Conservation (phyloP, 495 filamentous ascomycete genomes). For the Xylona heveae region DNA sequence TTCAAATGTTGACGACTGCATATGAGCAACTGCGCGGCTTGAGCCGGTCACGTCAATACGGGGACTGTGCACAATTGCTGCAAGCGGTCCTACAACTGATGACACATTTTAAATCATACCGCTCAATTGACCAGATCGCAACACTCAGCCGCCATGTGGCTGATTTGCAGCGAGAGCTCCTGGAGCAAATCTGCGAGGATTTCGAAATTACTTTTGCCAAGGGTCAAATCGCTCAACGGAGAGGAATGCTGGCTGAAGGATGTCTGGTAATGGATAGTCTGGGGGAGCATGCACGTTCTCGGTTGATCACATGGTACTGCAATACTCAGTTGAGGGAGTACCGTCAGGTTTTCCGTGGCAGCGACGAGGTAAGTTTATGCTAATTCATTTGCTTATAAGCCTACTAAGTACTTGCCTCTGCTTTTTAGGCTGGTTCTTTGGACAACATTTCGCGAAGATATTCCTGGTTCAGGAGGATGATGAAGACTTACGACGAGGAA, state of each 20-base stretch:
- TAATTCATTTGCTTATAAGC: constrained; percentile 2
- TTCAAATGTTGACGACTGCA: constrained; percentile 97
- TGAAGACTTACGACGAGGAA: constrained; percentile 92
- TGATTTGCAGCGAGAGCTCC: constrained; percentile 78
- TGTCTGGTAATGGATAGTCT: constrained; percentile 90
- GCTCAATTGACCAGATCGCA: constrained; percentile 95
- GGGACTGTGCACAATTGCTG: constrained; percentile 85
- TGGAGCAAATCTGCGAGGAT: constrained; percentile 96
- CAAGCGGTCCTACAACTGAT: constrained; percentile 95
- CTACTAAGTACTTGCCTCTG: not conserved
- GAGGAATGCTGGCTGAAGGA: constrained; percentile 56
- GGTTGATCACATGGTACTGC: constrained; percentile 90
- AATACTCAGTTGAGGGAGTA: constrained; percentile 95
- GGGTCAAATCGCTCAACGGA: constrained; percentile 51
- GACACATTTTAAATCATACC: constrained; percentile 95
- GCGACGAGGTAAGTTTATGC: constrained; percentile 50
- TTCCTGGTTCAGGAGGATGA: constrained; percentile 87
- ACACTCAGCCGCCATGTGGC: constrained; percentile 82
- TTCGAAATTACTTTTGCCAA: constrained; percentile 92
- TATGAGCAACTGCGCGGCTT: constrained; percentile 86
- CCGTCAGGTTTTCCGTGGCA: constrained; percentile 81
- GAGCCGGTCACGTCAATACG: constrained; percentile 73
- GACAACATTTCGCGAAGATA: constrained; percentile 94
- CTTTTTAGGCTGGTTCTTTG: constrained; percentile 53
- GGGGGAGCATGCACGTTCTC: constrained; percentile 65